Evolutionary conservation across 1,139 yeast species (phyloP), one percentile per base, ranked within the genome.

Genomic region (Suhomyces chickasaworum): DNA sequence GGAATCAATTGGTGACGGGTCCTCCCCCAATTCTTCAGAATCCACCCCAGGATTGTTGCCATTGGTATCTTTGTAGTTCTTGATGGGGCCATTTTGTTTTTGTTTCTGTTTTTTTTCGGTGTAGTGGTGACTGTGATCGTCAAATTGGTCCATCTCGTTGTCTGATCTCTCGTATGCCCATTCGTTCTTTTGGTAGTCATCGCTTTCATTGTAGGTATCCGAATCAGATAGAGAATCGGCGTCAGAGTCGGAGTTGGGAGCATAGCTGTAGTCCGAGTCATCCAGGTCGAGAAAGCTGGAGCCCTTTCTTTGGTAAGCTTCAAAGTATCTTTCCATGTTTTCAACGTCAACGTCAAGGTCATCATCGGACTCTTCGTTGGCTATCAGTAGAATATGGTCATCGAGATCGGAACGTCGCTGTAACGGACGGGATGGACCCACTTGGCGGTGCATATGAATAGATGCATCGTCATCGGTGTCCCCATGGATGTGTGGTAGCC

Each of bases 401-500:
- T 59, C 62, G 20, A 43, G 33, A 8, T 45, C 52, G 48, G 32
- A 44, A 37, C 37, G 42, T 18, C 52, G 47, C 15, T 57, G 58
- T 15, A 73, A 57, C 1, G 80, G 78, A 12, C 58, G 54, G 1
- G 77, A 68, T 1, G 73, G 74, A 0, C 78, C 77, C 1, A 75
- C 69, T 7, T 59, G 62, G 35, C 67, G 59, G 47, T 69, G 62
- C 21, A 72, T 53, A 53, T 75, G 78, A 29, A 74, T 68, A 15
- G 80, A 73, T 0, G 68, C 69, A 37, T 73, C 78, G 39, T 74
- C 78, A 46, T 73, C 79, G 0, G 77, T 69, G 41, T 70, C 77
- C 0, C 76, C 77, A 31, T 63, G 57, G 8, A 71, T 62, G 16
- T 58, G 54, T 4, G 79, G 80, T 7, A 73, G 61, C 36, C 58